Conservation (phyloP, 805 yeast genomes). For the Candida nemodendra region DNA sequence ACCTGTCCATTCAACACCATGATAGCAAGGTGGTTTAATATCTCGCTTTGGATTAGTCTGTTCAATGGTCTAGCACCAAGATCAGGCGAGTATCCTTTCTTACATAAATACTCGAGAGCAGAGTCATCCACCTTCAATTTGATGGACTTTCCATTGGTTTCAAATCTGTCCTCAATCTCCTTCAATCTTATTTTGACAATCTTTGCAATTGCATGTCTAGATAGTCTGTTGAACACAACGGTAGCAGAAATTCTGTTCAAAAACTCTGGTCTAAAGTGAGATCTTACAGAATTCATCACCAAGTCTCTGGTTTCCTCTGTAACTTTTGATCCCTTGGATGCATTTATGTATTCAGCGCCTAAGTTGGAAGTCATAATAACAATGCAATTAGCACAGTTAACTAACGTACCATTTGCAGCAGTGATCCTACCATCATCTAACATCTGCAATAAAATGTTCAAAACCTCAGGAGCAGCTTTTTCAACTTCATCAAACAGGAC, state of each 20-base stretch:
- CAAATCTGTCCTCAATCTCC: constrained; percentile 86
- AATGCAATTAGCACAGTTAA: constrained; percentile 89
- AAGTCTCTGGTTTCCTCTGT: constrained; percentile 66
- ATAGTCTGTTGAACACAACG: constrained; percentile 88
- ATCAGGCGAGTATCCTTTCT: constrained; percentile 86
- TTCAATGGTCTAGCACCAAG: constrained; percentile 97
- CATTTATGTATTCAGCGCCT: constrained; percentile 87
- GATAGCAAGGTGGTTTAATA: constrained; percentile 87
- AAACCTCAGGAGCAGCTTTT: constrained; percentile 97
- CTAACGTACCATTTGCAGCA: constrained; percentile 88
- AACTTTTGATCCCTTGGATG: constrained; percentile 59
- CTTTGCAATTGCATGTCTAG: constrained; percentile 87
- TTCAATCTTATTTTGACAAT: constrained; percentile 81
- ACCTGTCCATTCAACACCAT: constrained; percentile 84
- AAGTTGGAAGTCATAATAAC: constrained; percentile 96
- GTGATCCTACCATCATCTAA: constrained; percentile 96
- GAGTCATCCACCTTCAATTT: constrained; percentile 68
- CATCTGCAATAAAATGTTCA: constrained; percentile 87
- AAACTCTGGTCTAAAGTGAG: constrained; percentile 96
- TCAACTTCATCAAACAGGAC: constrained; percentile 95
- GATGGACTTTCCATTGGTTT: constrained; percentile 76
- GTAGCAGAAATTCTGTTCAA: constrained; percentile 93
- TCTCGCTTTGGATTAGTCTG: constrained; percentile 84
- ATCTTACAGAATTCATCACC: constrained; percentile 81
- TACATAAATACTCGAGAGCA: constrained; percentile 80